These are phyloP conservation scores for Ceratobasidium sp. DNA, from an alignment of 1,284 basidiomycete genomes.

Conservation along the genomic window DNA sequence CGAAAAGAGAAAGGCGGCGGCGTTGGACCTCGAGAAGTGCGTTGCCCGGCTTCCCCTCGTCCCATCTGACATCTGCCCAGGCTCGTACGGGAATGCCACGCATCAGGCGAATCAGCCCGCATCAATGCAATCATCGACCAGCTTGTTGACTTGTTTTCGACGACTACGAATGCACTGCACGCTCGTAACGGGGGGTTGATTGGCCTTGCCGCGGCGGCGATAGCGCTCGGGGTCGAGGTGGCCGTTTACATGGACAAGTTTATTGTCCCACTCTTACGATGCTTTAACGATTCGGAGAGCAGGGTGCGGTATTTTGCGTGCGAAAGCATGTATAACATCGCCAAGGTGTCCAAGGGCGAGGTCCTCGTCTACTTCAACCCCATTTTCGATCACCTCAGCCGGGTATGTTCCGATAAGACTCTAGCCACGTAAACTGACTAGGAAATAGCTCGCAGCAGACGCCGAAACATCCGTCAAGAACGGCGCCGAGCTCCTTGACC, in stretches of 20 bases:
- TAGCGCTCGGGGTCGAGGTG: conserved; percentile 92
- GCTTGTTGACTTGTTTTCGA: conserved; percentile 90
- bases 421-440: neutral
- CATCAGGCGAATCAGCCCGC: conserved; percentile 77
- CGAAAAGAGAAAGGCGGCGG: conserved; percentile 95
- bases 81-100: conserved; percentile 86
- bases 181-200: conserved; percentile 95
- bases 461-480: conserved; percentile 98
- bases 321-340: conserved; percentile 98
- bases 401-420: conserved; percentile 60
- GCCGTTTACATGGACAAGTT: conserved; percentile 94
- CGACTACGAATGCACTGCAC: conserved; percentile 80
- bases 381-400: conserved; percentile 96
- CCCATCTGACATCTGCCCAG: conserved; percentile 49
- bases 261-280: conserved; percentile 87
- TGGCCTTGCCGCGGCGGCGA: conserved; percentile 94
- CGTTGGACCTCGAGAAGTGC: conserved; percentile 94
- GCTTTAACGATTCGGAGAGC: conserved; percentile 94
- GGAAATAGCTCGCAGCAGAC: conserved; percentile 96
- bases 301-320: conserved; percentile 97
- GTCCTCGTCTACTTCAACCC: conserved; percentile 98
- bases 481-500: conserved; percentile 96
- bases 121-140: conserved; percentile 93
- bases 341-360: conserved; percentile 97
- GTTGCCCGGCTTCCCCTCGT: conserved; percentile 42